Evolutionary conservation across 192 early-diverging fungal species (phyloP).

Genomic region (Coemansia sp.): DNA sequence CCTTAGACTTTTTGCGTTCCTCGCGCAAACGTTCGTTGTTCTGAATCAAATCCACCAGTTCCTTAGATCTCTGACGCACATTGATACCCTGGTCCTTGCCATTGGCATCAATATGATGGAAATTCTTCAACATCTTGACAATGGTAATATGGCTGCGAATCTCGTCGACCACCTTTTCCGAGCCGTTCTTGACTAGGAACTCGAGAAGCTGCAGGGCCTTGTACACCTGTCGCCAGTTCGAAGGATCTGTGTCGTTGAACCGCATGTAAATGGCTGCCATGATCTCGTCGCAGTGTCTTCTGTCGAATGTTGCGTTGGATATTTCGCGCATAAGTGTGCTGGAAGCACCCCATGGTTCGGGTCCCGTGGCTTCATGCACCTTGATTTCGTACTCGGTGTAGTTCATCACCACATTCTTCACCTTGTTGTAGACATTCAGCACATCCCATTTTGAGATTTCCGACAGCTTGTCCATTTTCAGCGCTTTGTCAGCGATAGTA

Average conservation of each 20-base stretch:
- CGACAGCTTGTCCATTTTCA: constrained; percentile 50
- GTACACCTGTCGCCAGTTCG: constrained; percentile 94
- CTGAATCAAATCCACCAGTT: constrained; percentile 80
- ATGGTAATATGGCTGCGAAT: constrained; percentile 83
- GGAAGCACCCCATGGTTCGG: constrained; percentile 94
- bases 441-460: constrained; percentile 63
- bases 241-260: constrained; percentile 79
- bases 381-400: constrained; percentile 92
- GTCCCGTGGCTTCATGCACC: constrained; percentile 89
- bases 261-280: constrained; percentile 91
- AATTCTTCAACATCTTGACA: constrained; percentile 85
- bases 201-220: constrained; percentile 94
- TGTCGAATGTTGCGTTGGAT: constrained; percentile 83
- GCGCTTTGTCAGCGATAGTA: background rate
- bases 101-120: constrained; percentile 88
- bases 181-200: constrained; percentile 93
- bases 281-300: constrained; percentile 92
- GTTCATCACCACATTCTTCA: constrained; percentile 89
- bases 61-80: constrained; percentile 84
- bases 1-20: constrained; percentile 88
- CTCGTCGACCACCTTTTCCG: constrained; percentile 89
- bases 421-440: constrained; percentile 63
- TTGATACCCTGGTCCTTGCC: constrained; percentile 98
- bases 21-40: constrained; percentile 77
- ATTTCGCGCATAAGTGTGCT: constrained; percentile 93